Evolutionary conservation across 78 protist genomes (phyloP).

Genomic region (Bodo saltans): DNA sequence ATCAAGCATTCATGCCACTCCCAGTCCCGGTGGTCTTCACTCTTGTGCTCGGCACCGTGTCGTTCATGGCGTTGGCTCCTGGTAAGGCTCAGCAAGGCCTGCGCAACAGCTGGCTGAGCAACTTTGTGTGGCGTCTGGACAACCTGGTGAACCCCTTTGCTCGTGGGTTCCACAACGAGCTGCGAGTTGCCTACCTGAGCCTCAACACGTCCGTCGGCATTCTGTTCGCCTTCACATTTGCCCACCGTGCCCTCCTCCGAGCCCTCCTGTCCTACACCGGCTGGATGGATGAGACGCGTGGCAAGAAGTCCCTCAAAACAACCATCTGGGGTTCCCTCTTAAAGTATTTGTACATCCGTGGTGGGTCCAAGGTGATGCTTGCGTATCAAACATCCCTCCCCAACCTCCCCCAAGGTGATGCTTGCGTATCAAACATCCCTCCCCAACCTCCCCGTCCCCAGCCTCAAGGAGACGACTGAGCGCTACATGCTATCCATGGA

Average conservation of each 20-base stretch:
- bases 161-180: background rate
- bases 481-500: conserved; percentile 30
- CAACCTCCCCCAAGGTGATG: background rate
- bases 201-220: background rate
- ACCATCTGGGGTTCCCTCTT: conserved; percentile 10
- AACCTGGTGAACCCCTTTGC: conserved; percentile 1
- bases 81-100: background rate
- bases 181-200: conserved; percentile 28
- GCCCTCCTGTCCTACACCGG: conserved; percentile 34
- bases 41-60: background rate
- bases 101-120: background rate
- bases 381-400: background rate
- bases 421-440: background rate
- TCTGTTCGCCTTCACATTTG: background rate
- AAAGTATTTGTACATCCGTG: conserved; percentile 8
- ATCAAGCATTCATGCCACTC: background rate
- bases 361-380: background rate
- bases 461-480: conserved; percentile 26
- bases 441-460: conserved; percentile 53
- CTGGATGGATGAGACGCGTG: conserved; percentile 13
- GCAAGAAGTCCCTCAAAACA: background rate
- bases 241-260: conserved; percentile 11
- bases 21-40: background rate
- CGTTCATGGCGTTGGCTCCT: background rate
- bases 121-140: conserved; percentile 16